phyloP scores from a whole-genome alignment of 805 yeast species.

The Nakazawaea ernobii region DNA sequence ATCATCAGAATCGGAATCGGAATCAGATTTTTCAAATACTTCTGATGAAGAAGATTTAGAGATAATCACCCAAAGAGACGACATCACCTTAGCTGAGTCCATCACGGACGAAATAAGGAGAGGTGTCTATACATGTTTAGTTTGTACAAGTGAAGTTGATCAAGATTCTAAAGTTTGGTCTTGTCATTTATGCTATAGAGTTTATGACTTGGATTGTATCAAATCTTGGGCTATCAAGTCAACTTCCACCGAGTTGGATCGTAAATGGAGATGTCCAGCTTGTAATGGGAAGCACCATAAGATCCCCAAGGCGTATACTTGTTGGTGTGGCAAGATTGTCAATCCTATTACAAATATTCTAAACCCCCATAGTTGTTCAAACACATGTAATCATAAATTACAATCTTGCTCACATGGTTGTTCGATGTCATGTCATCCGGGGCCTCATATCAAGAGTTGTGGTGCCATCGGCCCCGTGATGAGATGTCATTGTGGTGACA shows the following conservation, averaged over 20 bases:
- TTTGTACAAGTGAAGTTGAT: slow-evolving; percentile 81
- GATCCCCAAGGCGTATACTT: slow-evolving; percentile 54
- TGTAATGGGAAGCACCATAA: slow-evolving; percentile 48
- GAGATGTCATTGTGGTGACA: slow-evolving; percentile 70
- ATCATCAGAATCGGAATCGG: slow-evolving; percentile 1
- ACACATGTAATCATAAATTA: slow-evolving; percentile 59
- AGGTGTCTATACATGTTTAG: slow-evolving; percentile 77
- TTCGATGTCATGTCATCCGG: slow-evolving; percentile 77
- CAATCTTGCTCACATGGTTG: slow-evolving; percentile 69
- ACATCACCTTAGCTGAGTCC: slow-evolving; percentile 29
- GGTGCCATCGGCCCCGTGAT: slow-evolving; percentile 70
- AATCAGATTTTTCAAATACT: not conserved
- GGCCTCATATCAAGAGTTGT: slow-evolving; percentile 74
- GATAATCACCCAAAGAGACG: slow-evolving; percentile 15
- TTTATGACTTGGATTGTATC: slow-evolving; percentile 81
- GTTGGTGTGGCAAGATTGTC: slow-evolving; percentile 85
- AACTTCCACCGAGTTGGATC: slow-evolving; percentile 51
- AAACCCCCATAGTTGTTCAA: slow-evolving; percentile 86
- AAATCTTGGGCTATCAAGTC: slow-evolving; percentile 82
- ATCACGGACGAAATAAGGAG: slow-evolving; percentile 54
- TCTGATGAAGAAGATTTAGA: slow-evolving; percentile 1
- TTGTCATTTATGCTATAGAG: slow-evolving; percentile 72
- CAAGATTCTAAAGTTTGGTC: slow-evolving; percentile 67
- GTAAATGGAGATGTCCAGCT: slow-evolving; percentile 82
- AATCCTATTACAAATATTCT: slow-evolving; percentile 57